A percentile compares a stretch with the other conserved stretches of the same genome.
phyloP scores from a whole-genome alignment of 495 filamentous ascomycete genomes.

The Filosporella fistucella region DNA sequence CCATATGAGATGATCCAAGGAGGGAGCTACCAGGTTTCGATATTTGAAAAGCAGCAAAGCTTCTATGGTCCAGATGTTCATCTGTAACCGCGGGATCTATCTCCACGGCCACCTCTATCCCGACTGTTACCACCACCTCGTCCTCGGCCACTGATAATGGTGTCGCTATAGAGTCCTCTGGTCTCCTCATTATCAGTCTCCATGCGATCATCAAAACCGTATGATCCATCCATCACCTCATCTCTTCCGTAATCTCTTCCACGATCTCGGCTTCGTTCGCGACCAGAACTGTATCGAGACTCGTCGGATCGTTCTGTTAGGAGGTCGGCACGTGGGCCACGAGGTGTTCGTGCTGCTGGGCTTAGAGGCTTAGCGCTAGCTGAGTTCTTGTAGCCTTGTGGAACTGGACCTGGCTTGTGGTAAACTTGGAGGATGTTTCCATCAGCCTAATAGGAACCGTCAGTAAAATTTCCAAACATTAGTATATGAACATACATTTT shows the following conservation, averaged over 20 bases:
- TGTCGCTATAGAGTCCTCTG: constrained; percentile 40
- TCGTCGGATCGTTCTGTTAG: constrained; percentile 17
- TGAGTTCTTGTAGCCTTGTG: too few species aligned
- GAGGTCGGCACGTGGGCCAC: constrained; percentile 25
- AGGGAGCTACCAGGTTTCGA: too few species aligned
- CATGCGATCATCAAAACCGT: constrained; percentile 57
- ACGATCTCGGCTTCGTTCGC: constrained; percentile 44
- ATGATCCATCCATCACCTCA: constrained; percentile 53
- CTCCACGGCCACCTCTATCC: constrained; percentile 26
- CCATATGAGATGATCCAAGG: too few species aligned
- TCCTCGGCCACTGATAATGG: constrained; percentile 31
- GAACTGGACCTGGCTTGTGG: constrained; percentile 47
- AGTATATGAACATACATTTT: constrained; percentile 52
- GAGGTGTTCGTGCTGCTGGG: constrained; percentile 27
- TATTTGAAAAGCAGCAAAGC: too few species aligned
- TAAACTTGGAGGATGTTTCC: constrained; percentile 77
- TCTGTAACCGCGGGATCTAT: constrained; percentile 25
- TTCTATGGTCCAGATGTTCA: constrained; percentile 19
- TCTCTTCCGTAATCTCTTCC: constrained; percentile 39
- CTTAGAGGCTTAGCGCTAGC: constrained; percentile 17
- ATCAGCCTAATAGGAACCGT: constrained; percentile 59
- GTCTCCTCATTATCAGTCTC: constrained; percentile 32
- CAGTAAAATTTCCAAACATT: background rate
- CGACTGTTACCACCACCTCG: constrained; percentile 19
- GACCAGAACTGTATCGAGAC: constrained; percentile 31